Base-by-base conservation (phyloP, 345 rosid species). In the Euphorbia peplus region DNA sequence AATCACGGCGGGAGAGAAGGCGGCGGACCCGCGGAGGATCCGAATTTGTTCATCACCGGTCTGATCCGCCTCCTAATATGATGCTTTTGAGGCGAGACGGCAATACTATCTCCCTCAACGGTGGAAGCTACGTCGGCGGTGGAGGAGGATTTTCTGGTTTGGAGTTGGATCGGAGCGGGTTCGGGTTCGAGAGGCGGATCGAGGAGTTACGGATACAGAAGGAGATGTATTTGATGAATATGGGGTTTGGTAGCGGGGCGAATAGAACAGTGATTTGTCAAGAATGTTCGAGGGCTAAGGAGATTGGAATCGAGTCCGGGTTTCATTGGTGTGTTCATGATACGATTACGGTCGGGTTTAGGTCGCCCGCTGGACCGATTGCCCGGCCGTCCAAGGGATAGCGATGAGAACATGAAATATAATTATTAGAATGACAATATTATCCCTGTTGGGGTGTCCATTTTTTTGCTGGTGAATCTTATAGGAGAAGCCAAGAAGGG, bases 271-370 rank as follows among this genome's bases (percentile, higher is more conserved):
- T 41, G 41, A 67, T 39, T 8, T 87, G 91, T 46, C 73, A 69
- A 42, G 81, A 78, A 70, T 87, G 89, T 60, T 57, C 22, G 51
- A 72, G 50, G 10, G 81, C 69, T 4, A 32, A 75, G 41, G 37
- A 51, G 28, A 25, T 47, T 29, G 83, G 73, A 0, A 25, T 28
- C 16, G 81, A 63, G 0, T 32, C 35, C 4, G 90, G 74, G 35
- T 85, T 85, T 46, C 89, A 85, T 47, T 67, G 67, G 69, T 83
- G 91, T 56, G 85, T 76, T 30, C 1, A 82, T 47, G 89, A 87
- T 52, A 19, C 81, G 5, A 81, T 87, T 24, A 68, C 68, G 0
- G 66, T 48, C 61, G 81, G 86, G 41, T 83, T 85, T 78, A 63
- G 81, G 71, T 75, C 86, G 3, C 69, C 53, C 5, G 84, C 78